phyloP scores from a whole-genome alignment of 2,329 filamentous ascomycete genomes.

The Cladophialophora bantiana region DNA sequence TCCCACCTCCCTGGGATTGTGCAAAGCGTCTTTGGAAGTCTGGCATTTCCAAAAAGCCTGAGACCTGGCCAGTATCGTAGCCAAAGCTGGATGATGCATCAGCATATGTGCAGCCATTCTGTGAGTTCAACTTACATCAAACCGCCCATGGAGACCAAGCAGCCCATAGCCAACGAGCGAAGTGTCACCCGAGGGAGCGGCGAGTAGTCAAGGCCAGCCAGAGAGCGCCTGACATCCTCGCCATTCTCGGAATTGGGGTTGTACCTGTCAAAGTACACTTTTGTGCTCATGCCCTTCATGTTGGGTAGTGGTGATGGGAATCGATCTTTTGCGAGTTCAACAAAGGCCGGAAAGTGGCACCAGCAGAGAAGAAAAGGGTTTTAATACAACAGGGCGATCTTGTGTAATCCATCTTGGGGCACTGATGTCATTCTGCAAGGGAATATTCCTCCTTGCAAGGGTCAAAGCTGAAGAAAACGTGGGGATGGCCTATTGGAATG shows the following conservation, averaged over 20 bases:
- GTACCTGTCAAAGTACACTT: constrained; percentile 34
- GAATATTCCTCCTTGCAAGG: background rate
- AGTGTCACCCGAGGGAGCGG: constrained; percentile 44
- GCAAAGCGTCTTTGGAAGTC: constrained; percentile 51
- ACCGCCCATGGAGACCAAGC: constrained; percentile 55
- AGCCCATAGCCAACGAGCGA: constrained; percentile 49
- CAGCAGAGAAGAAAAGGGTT: background rate
- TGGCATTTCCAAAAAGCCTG: constrained; percentile 52
- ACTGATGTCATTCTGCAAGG: background rate
- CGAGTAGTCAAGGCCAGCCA: constrained; percentile 37
- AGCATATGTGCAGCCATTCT: constrained; percentile 1
- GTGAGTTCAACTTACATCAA: constrained; percentile 41
- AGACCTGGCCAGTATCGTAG: constrained; percentile 54
- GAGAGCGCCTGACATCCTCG: constrained; percentile 29
- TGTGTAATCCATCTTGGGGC: background rate
- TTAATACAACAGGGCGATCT: background rate
- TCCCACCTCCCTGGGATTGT: constrained; percentile 42
- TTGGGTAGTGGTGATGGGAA: background rate
- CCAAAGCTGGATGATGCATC: constrained; percentile 42
- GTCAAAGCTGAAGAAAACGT: background rate
- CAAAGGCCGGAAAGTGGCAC: background rate
- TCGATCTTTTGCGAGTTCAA: background rate
- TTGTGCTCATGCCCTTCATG: constrained; percentile 1
- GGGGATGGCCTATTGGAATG: background rate
- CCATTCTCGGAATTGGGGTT: constrained; percentile 34